Evolutionary conservation across 192 early-diverging fungal species (phyloP), one percentile per base, ranked within the genome.

Genomic region (Coemansia sp.): DNA sequence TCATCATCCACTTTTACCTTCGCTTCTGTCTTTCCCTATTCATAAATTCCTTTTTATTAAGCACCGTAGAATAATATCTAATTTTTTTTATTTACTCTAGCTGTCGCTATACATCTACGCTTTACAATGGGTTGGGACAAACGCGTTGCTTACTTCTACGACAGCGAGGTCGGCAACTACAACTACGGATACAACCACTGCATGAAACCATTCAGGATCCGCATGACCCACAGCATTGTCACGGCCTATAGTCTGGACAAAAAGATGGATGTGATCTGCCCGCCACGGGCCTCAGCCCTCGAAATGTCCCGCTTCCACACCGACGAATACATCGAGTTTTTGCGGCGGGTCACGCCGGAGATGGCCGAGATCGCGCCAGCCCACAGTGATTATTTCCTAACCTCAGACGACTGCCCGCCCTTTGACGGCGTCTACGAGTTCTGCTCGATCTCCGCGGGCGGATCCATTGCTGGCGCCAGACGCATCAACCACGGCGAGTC

Each of bases 121-220:
- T 26, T 7, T 51, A 29, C 49, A 25, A 68, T 68, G 67, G 67
- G 34, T 2, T 52, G 67, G 39, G 58, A 42, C 23, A 69, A 57
- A 58, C 79, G 75, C 43, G 84, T 89, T 12, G 66, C 84, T 51
- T 89, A 89, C 66, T 85, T 84, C 31, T 85, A 86, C 67, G 75
- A 87, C 49, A 58, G 68, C 65, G 75, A 89, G 7, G 84, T 94
- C 33, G 91, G 91, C 12, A 79, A 88, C 68, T 97, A 90, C 74
- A 92, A 92, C 65, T 97, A 94, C 84, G 94, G 93, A 28, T 84
- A 86, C 76, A 93, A 92, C 37, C 97, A 99, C 72, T 92, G 92
- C 16, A 99, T 99, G 97, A 99, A 99, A 73, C 97, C 97, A n/a
- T 88, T 92, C 28, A 85, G 97, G 66, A 91, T 99, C 66, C 91